Base-by-base conservation (phyloP, 176 grass and related monocot genomes). In the Oropetium thomaeum region DNA sequence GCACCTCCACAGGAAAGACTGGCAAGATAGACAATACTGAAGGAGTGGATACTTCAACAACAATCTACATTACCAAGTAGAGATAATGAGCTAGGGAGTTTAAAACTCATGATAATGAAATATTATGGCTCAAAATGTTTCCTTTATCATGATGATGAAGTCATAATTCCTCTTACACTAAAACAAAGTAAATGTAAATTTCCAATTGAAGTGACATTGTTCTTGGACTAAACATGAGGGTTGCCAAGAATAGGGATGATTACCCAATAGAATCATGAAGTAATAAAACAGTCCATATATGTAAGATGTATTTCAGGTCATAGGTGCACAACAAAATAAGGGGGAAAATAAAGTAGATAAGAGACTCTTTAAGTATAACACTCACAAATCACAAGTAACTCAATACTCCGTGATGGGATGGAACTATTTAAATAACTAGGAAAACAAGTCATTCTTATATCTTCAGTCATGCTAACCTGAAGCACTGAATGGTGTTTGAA, bases 1-100 rank as follows among this genome's bases (percentile, higher is more conserved):
- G 78, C 76, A 88, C 90, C 81, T 97, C 90, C 53, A 93, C 88
- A 73, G 95, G 91, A 92, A 91, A 89, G 58, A 77, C 80, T 67
- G 89, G 91, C 78, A 98, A 79, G 52, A 98, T 85, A 72, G 85
- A 77, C 62, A 92, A 71, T 32, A 65, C 30, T 45, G 86, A 82
- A 79, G 95, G 91, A 89, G 85, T 57, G 47, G 88, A 92, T 78
- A 94, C 86, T 72, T 94, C 86, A 81, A 98, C 83, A 71, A 78
- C 81, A 75, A 98, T 65, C 95, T 98, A 49, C 27, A 41, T 64
- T 49, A 31, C 51, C 35, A 85, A 87, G 22, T 57, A 77, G 71
- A 64, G 10, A 83, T 15, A 67, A 81, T 62, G 31, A 66, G 73
- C 11, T 71, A 60, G 75, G 27, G 15, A 79, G 14, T 35, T 37